Percentiles rank a stretch among this genome's conserved stretches.
phyloP scores from a whole-genome alignment of 1,139 yeast species.

The Magnusiomyces clavatus region DNA sequence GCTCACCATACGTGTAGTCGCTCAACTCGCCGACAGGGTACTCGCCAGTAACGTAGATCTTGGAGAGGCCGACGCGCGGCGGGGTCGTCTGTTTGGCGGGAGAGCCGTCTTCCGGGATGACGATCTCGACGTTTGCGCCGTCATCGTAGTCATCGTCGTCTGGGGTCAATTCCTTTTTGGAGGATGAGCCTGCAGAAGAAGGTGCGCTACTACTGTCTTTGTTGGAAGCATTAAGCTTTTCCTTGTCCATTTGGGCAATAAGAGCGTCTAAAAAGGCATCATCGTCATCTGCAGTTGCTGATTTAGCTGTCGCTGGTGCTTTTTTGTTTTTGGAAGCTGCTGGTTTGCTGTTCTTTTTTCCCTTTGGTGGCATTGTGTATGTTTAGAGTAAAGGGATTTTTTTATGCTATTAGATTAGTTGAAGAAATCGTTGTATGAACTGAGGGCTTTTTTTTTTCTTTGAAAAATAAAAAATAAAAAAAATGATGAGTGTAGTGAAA shows the following conservation, averaged over 20 bases:
- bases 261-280: slow-evolving; percentile 5
- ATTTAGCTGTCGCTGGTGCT: not conserved
- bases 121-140: not conserved
- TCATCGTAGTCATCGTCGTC: slow-evolving; percentile 1
- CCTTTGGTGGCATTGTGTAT: too few relatives aligned
- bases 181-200: not conserved
- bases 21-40: slow-evolving; percentile 74
- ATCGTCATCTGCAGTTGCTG: slow-evolving; percentile 2
- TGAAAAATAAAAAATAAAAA: too few relatives aligned
- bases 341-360: not conserved
- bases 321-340: slow-evolving; percentile 1
- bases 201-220: not conserved
- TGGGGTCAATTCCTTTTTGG: not conserved
- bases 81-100: slow-evolving; percentile 12
- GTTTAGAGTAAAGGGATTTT: too few relatives aligned
- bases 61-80: slow-evolving; percentile 12
- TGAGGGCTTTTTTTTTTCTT: too few relatives aligned
- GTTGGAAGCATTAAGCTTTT: not conserved
- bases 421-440: too few relatives aligned
- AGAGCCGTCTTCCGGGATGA: slow-evolving; percentile 2
- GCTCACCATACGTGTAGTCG: slow-evolving; percentile 50
- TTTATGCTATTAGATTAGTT: too few relatives aligned
- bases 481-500: too few relatives aligned
- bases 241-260: slow-evolving; percentile 1
- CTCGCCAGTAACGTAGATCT: slow-evolving; percentile 4